Conservation (phyloP, 2,329 filamentous ascomycete species). For the Ophiostoma australiae region DNA sequence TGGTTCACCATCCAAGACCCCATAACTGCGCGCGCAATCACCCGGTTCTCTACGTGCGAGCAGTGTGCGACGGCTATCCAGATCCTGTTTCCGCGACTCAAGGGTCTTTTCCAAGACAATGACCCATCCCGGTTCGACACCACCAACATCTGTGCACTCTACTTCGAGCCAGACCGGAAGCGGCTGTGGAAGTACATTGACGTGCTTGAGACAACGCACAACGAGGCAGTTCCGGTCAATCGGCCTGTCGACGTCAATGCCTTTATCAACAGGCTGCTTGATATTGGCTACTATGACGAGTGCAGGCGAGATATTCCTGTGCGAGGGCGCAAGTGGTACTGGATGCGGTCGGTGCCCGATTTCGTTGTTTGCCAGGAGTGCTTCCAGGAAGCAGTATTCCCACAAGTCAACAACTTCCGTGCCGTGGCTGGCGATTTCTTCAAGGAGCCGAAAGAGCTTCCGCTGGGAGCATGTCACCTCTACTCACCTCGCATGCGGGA, state of each 20-base stretch:
- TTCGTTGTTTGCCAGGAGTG: constrained; percentile 86
- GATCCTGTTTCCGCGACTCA: constrained; percentile 66
- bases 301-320: constrained; percentile 62
- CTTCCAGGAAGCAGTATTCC: constrained; percentile 73
- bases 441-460: constrained; percentile 52
- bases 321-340: constrained; percentile 66
- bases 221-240: constrained; percentile 43
- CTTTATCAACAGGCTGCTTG: constrained; percentile 60
- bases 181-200: constrained; percentile 58
- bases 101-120: constrained; percentile 58
- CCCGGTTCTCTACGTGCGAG: constrained; percentile 70
- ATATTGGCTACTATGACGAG: constrained; percentile 54
- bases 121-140: constrained; percentile 44
- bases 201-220: constrained; percentile 53
- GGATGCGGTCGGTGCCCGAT: constrained; percentile 67
- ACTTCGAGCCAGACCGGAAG: constrained; percentile 49
- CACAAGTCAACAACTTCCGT: constrained; percentile 46
- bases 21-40: constrained; percentile 56
- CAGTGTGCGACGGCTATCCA: constrained; percentile 69
- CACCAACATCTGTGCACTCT: constrained; percentile 63
- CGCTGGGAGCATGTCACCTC: constrained; percentile 62
- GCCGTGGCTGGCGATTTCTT: constrained; percentile 63
- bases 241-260: constrained; percentile 52
- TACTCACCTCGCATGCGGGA: constrained; percentile 76
- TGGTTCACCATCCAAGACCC: constrained; percentile 77